These are phyloP conservation scores for Psilocybe sp. DNA, from an alignment of 768 basidiomycete genomes.

Conservation along the genomic window DNA sequence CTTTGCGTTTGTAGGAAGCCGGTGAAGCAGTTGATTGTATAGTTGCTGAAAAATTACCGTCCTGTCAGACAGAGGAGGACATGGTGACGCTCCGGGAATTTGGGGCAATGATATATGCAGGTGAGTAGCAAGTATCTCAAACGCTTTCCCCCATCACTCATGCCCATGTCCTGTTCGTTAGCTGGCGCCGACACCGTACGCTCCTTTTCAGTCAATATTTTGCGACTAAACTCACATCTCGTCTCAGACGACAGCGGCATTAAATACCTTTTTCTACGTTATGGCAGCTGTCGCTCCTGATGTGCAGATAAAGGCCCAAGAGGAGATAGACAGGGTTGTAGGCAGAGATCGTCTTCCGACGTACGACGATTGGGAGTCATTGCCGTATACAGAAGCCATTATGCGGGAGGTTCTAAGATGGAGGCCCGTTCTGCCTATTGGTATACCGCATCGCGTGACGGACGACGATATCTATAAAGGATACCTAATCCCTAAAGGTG, in stretches of 20 bases:
- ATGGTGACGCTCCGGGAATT: too few relatives aligned
- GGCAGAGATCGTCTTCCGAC: slow-evolving; percentile 24
- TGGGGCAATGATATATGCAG: too few relatives aligned
- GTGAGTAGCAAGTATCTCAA: too few relatives aligned
- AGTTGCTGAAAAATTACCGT: neutral
- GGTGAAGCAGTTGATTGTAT: neutral
- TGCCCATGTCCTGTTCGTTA: too few relatives aligned
- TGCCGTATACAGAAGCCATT: slow-evolving; percentile 23
- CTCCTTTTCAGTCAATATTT: neutral
- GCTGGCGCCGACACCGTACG: too few relatives aligned
- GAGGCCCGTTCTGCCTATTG: slow-evolving; percentile 5
- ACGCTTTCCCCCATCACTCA: neutral
- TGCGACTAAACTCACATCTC: neutral
- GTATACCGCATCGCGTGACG: slow-evolving; percentile 16
- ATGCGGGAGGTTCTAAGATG: slow-evolving; percentile 13
- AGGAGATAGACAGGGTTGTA: slow-evolving; percentile 28
- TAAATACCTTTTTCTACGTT: slow-evolving; percentile 23
- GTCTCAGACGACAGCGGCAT: slow-evolving; percentile 10
- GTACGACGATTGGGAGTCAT: slow-evolving; percentile 17
- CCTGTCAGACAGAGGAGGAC: too few relatives aligned
- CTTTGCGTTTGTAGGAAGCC: neutral
- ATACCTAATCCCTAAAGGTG: slow-evolving; percentile 21
- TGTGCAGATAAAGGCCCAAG: slow-evolving; percentile 26
- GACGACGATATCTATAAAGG: slow-evolving; percentile 21
- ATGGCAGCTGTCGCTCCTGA: slow-evolving; percentile 25